Conservation (phyloP, 2,329 filamentous ascomycete species). For the Colletotrichum trifolii region DNA sequence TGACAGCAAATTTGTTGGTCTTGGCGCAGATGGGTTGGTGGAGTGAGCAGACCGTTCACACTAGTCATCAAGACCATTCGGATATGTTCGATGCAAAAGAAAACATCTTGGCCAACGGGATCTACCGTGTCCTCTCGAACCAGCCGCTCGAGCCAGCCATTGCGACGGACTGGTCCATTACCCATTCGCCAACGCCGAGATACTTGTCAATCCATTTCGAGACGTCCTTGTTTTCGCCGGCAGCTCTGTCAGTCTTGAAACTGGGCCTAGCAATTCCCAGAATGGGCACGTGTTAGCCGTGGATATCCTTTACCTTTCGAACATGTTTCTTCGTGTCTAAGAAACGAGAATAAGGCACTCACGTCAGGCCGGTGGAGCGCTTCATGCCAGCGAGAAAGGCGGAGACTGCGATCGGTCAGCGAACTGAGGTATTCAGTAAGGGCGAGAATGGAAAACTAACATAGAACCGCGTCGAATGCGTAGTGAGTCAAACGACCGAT, state of each 20-base stretch:
- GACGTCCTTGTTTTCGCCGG: slow-evolving; percentile 82
- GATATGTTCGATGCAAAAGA: not conserved
- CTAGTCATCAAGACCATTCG: no score
- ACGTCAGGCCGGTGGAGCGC: slow-evolving; percentile 97
- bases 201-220: slow-evolving; percentile 94
- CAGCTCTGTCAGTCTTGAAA: slow-evolving; percentile 86
- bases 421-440: not conserved
- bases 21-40: not conserved
- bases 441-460: slow-evolving; percentile 62
- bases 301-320: not conserved
- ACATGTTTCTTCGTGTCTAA: not conserved
- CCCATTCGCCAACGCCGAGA: slow-evolving; percentile 93
- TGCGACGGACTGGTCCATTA: slow-evolving; percentile 97
- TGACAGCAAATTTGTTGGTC: not conserved
- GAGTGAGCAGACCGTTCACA: no score
- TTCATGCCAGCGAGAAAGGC: slow-evolving; percentile 97
- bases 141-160: slow-evolving; percentile 88
- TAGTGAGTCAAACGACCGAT: slow-evolving; percentile 94
- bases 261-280: slow-evolving; percentile 70
- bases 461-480: slow-evolving; percentile 93
- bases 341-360: slow-evolving; percentile 60
- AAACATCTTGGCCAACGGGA: not conserved
- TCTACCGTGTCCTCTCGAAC: slow-evolving; percentile 88
- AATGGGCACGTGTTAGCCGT: slow-evolving; percentile 57
- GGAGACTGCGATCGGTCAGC: slow-evolving; percentile 72